phyloP scores from a whole-genome alignment of 306 rosid genomes.

The Cicer arietinum region DNA sequence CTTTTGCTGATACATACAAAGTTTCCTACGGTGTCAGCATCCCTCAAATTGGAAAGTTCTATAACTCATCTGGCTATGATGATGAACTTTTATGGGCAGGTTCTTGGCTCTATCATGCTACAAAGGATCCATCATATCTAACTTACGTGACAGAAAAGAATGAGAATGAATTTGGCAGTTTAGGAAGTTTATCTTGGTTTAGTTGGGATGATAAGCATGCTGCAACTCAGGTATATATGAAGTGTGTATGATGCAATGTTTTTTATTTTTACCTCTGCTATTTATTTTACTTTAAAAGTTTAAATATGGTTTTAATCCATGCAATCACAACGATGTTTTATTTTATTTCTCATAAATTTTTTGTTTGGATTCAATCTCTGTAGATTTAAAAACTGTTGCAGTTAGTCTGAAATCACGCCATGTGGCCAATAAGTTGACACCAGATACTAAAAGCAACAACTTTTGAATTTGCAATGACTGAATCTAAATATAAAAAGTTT shows the following conservation, averaged over 20 bases:
- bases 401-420: no score
- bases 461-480: no score
- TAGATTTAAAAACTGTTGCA: no score
- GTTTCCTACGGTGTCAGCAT: conserved; percentile 73
- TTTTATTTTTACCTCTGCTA: not conserved
- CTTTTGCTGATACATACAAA: conserved; percentile 64
- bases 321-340: no score
- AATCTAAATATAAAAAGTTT: no score
- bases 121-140: conserved; percentile 59
- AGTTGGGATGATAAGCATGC: conserved; percentile 87
- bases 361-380: no score
- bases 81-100: conserved; percentile 89
- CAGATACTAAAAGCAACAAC: no score
- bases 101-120: conserved; percentile 74
- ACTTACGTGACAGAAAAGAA: conserved; percentile 61
- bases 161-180: conserved; percentile 49
- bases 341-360: no score
- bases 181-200: conserved; percentile 69
- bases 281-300: not conserved
- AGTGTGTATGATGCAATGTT: not conserved
- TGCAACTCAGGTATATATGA: conserved; percentile 58
- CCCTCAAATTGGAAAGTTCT: conserved; percentile 64
- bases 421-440: no score
- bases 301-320: no score
- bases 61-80: conserved; percentile 75